Evolutionary conservation across 768 basidiomycete genomes (phyloP), one percentile per base, ranked within the genome.

Genomic region (Mycena vulgaris): DNA sequence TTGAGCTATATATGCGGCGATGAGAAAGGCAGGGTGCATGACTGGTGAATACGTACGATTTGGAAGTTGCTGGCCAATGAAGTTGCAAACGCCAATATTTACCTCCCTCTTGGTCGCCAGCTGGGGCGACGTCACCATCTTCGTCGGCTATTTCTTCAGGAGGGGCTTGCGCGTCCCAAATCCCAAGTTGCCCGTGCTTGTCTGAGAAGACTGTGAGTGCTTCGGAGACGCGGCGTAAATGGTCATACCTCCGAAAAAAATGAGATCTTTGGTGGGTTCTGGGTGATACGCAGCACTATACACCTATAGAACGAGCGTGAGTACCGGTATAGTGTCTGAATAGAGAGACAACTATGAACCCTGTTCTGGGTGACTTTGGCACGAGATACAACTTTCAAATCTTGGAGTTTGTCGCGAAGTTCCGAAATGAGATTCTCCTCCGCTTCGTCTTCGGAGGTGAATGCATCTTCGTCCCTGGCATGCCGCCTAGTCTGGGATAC

Each of bases 221-320:
- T 40, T 21, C 17, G 3, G 37, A 51, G 16, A 53, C 27, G 25
- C 14, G 7, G 25, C 14, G 7, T 40, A n/a, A 14, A 68, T 17
- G 11, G 39, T 2, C 14, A 57, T 21, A 92, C 93, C 93, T 78
- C 95, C 95, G 77, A 95, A 94, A 77, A 95, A 95, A n/a, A 96
- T 86, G 16, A 96, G 78, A 78, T 96, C 95, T 69, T 89, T 90
- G 9, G 87, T 85, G 10, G 80, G 81, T 66, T 91, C 90, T 5
- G 94, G 93, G 77, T 96, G 95, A 78, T 93, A 96, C 17, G 89
- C 89, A 35, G 92, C 90, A 70, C 91, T 90, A 74, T 96, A 96
- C n/a, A n/a, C n/a, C n/a, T n/a, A n/a, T n/a, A n/a, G n/a, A n/a
- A n/a, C n/a, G n/a, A n/a, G n/a, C n/a, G n/a, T n/a, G n/a, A n/a